A percentile compares a stretch with the other conserved stretches of the same genome.
phyloP scores from a whole-genome alignment of 2,329 filamentous ascomycete species.

The Aureobasidium subglaciale region DNA sequence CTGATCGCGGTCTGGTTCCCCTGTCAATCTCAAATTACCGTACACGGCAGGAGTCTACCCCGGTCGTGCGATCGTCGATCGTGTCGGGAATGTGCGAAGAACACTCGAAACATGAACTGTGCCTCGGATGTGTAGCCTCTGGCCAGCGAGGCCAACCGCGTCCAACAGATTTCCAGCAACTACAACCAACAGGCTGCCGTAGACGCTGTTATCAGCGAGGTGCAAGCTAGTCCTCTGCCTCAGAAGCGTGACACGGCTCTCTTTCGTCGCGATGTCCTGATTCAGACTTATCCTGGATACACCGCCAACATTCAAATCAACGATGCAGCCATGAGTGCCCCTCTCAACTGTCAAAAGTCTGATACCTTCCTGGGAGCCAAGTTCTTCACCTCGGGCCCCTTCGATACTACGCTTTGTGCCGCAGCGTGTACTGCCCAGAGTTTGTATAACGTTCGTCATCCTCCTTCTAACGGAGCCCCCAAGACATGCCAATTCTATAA shows the following conservation, averaged over 20 bases:
- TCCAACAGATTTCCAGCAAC: no score
- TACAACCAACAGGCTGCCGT: not conserved
- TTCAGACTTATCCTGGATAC: not conserved
- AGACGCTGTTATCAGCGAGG: not conserved
- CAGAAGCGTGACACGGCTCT: not conserved
- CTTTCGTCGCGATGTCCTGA: not conserved
- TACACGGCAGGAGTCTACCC: no score
- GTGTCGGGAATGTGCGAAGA: no score
- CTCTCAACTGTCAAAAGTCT: not conserved
- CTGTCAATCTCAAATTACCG: no score
- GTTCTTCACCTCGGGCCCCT: conserved; percentile 25
- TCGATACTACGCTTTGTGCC: conserved; percentile 27
- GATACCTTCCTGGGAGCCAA: conserved; percentile 24
- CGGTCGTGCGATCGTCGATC: no score
- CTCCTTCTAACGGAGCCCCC: not conserved
- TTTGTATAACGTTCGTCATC: conserved; percentile 18
- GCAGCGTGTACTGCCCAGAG: conserved; percentile 16
- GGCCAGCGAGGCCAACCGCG: no score
- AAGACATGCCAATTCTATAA: not conserved
- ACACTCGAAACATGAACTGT: no score
- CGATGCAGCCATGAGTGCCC: not conserved
- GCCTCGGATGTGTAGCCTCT: no score
- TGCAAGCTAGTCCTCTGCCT: not conserved
- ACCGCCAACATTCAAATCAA: not conserved
- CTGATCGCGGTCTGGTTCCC: no score